These are phyloP conservation scores for Rachicladosporium sp. DNA, from an alignment of 2,329 filamentous ascomycete species.

Conservation along the genomic window DNA sequence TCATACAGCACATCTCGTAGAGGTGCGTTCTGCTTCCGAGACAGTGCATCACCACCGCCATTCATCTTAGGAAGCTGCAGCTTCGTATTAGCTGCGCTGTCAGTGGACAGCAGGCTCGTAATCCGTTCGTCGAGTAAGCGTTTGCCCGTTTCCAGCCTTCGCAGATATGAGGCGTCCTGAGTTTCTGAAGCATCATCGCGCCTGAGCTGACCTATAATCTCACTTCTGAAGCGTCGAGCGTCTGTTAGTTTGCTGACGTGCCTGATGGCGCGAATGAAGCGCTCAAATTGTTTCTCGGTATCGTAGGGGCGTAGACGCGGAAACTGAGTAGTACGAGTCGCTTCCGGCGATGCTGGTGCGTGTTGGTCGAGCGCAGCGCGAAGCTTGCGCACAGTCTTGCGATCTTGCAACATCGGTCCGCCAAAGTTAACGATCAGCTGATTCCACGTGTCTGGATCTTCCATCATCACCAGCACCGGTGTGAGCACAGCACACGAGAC, in stretches of 20 bases:
- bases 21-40: conserved; percentile 60
- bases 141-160: conserved; percentile 84
- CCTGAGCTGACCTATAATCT: conserved; percentile 84
- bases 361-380: conserved; percentile 89
- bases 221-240: conserved; percentile 79
- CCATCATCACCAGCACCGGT: conserved; percentile 65
- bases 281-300: conserved; percentile 84
- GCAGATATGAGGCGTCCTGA: conserved; percentile 75
- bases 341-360: conserved; percentile 58
- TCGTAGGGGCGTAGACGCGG: conserved; percentile 72
- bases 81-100: conserved; percentile 31
- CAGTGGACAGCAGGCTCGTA: conserved; percentile 60
- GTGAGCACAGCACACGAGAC: conserved; percentile 83
- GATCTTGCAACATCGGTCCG: conserved; percentile 69
- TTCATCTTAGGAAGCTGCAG: conserved; percentile 22
- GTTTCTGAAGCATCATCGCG: conserved; percentile 65
- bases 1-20: conserved; percentile 80
- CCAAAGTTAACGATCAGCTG: conserved; percentile 81
- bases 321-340: conserved; percentile 44
- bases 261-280: conserved; percentile 79
- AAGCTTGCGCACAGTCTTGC: conserved; percentile 85
- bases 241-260: conserved; percentile 87
- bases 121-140: conserved; percentile 82
- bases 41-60: conserved; percentile 27
- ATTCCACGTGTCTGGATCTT: conserved; percentile 95